phyloP scores from a whole-genome alignment of 441 rosid genomes.

The Viola pubescens region DNA sequence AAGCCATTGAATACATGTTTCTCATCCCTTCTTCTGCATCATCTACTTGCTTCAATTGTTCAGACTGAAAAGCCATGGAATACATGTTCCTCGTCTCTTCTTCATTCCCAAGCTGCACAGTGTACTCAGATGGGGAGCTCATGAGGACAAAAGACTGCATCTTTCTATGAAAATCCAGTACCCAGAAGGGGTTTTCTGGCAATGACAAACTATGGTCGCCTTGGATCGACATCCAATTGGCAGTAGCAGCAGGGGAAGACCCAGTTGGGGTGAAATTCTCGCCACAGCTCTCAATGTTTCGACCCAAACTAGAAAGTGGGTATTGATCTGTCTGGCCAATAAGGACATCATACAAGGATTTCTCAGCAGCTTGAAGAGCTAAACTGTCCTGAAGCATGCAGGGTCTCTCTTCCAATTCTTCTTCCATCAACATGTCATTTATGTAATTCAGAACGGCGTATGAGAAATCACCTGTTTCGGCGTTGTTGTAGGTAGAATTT shows the following conservation, averaged over 20 bases:
- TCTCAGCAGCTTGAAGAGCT: slow-evolving; percentile 82
- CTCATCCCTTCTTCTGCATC: slow-evolving; percentile 33
- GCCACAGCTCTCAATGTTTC: slow-evolving; percentile 7
- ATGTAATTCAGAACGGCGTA: slow-evolving; percentile 26
- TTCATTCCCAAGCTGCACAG: slow-evolving; percentile 11
- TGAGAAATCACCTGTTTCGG: slow-evolving; percentile 13
- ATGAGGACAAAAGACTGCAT: no score
- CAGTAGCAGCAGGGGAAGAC: slow-evolving; percentile 7
- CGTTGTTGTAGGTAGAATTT: slow-evolving; percentile 18
- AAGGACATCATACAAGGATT: slow-evolving; percentile 58
- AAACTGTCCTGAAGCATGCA: slow-evolving; percentile 74
- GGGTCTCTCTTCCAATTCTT: slow-evolving; percentile 52
- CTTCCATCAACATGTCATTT: slow-evolving; percentile 75
- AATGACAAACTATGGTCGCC: not conserved
- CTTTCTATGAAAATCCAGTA: no score
- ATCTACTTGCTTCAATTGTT: slow-evolving; percentile 3
- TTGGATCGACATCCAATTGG: slow-evolving; percentile 13
- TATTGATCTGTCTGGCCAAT: slow-evolving; percentile 38
- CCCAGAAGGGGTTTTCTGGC: no score
- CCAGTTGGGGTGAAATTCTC: slow-evolving; percentile 9
- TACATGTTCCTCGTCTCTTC: slow-evolving; percentile 47
- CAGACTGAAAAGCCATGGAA: slow-evolving; percentile 37
- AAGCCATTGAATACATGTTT: slow-evolving; percentile 50
- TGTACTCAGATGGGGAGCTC: no score
- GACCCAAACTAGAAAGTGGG: slow-evolving; percentile 11